Percentiles rank a stretch among this genome's conserved stretches.
phyloP scores from a whole-genome alignment of 345 rosid genomes.

The Acer saccharum region DNA sequence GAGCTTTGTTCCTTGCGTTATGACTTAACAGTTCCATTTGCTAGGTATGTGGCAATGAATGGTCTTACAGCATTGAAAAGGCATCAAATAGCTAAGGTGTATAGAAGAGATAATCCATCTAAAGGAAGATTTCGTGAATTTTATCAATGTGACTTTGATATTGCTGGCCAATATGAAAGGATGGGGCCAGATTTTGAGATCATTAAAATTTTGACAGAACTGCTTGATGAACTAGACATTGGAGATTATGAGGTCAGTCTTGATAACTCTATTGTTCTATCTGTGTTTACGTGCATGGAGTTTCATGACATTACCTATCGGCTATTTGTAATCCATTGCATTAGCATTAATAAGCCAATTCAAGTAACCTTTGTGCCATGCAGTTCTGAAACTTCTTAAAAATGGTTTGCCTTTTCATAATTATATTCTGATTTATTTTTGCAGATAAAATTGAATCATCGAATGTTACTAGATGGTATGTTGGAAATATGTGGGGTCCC shows the following conservation, averaged over 20 bases:
- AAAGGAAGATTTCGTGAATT: constrained; percentile 97
- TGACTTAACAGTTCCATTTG: constrained; percentile 95
- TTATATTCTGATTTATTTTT: background rate
- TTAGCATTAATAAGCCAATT: constrained; percentile 1
- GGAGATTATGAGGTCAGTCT: constrained; percentile 83
- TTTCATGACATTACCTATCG: background rate
- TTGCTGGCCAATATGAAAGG: constrained; percentile 81
- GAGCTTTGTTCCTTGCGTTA: constrained; percentile 93
- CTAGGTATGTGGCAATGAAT: constrained; percentile 89
- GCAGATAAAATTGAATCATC: constrained; percentile 89
- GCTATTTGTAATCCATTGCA: background rate
- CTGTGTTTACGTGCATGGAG: background rate
- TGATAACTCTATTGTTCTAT: background rate
- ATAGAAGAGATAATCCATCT: constrained; percentile 93
- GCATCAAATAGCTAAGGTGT: constrained; percentile 88
- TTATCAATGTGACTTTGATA: constrained; percentile 95
- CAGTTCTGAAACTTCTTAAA: constrained; percentile 3
- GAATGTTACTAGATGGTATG: constrained; percentile 93
- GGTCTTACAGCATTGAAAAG: constrained; percentile 79
- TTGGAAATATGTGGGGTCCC: constrained; percentile 96
- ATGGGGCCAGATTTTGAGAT: constrained; percentile 98
- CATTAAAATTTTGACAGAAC: constrained; percentile 69
- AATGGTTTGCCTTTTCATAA: constrained; percentile 3
- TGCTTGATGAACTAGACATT: constrained; percentile 74
- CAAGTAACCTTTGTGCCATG: background rate